Percentiles rank a stretch among this genome's conserved stretches.
Conservation (phyloP, 2,329 filamentous ascomycete genomes). For the Diaporthe sp. region DNA sequence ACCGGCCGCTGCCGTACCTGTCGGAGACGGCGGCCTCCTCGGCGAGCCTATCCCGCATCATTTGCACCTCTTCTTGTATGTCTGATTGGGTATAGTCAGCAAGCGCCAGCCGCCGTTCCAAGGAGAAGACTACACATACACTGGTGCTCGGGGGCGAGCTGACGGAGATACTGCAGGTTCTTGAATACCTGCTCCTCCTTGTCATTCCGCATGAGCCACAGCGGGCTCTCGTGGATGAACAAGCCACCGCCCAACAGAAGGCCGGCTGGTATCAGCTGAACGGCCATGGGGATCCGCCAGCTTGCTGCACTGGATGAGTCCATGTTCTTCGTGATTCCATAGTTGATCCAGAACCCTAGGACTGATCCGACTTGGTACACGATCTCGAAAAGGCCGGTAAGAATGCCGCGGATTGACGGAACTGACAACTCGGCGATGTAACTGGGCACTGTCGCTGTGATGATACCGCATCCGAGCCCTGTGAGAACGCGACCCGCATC, state of each 20-base stretch:
- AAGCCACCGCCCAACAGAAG: conserved; percentile 60
- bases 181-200: conserved; percentile 56
- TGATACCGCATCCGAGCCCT: conserved; percentile 69
- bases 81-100: conserved; percentile 40
- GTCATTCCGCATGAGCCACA: conserved; percentile 59
- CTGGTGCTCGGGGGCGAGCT: conserved; percentile 56
- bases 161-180: conserved; percentile 59
- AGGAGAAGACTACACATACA: conserved; percentile 4
- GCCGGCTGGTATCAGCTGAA: conserved; percentile 60
- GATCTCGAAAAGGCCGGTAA: conserved; percentile 67
- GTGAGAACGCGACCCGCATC: conserved; percentile 71
- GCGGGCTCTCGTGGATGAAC: conserved; percentile 57
- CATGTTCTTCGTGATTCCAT: conserved; percentile 59
- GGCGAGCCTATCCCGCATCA: conserved; percentile 55
- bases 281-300: conserved; percentile 65
- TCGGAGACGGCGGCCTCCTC: conserved; percentile 53
- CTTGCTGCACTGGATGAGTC: conserved; percentile 50
- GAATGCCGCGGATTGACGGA: conserved; percentile 69
- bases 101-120: neutral
- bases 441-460: conserved; percentile 71
- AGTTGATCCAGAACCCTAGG: conserved; percentile 68
- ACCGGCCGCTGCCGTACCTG: conserved; percentile 53
- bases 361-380: conserved; percentile 67
- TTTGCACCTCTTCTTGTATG: conserved; percentile 63
- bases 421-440: conserved; percentile 75